Conservation (phyloP, 1,284 basidiomycete genomes). For the Fomes fomentarius region DNA sequence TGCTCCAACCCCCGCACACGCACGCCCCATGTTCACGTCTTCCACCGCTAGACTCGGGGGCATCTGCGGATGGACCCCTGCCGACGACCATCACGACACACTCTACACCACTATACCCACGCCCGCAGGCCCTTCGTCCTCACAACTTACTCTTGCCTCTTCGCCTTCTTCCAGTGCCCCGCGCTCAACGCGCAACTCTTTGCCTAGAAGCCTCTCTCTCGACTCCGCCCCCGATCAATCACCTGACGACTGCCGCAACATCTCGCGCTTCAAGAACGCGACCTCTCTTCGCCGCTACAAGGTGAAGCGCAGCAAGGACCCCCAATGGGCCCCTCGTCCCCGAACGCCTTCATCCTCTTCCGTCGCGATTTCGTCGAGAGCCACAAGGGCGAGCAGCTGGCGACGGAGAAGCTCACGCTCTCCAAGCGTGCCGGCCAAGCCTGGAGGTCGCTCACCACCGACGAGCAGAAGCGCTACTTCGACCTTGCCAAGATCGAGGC, state of each 20-base stretch:
- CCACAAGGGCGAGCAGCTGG: constrained; percentile 28
- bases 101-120: constrained; percentile 13
- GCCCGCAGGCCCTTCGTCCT: constrained; percentile 1
- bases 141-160: constrained; percentile 1
- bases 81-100: constrained; percentile 16
- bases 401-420: constrained; percentile 46
- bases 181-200: constrained; percentile 3
- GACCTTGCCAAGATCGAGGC: constrained; percentile 53
- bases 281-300: constrained; percentile 22
- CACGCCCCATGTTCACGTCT: constrained; percentile 16
- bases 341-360: constrained; percentile 90
- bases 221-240: constrained; percentile 6
- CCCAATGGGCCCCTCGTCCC: constrained; percentile 81
- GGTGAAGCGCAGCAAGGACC: constrained; percentile 40
- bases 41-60: constrained; percentile 16
- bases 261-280: constrained; percentile 20
- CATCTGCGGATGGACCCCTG: constrained; percentile 24
- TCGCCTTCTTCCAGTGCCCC: constrained; percentile 9
- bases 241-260: background rate
- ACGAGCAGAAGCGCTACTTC: constrained; percentile 53
- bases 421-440: constrained; percentile 66
- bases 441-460: constrained; percentile 52
- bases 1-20: background rate
- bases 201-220: constrained; percentile 20
- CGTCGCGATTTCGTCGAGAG: constrained; percentile 69